Evolutionary conservation across 2,329 filamentous ascomycete genomes (phyloP), one percentile per base, ranked within the genome.

Genomic region (Emmonsiellopsis sp.): DNA sequence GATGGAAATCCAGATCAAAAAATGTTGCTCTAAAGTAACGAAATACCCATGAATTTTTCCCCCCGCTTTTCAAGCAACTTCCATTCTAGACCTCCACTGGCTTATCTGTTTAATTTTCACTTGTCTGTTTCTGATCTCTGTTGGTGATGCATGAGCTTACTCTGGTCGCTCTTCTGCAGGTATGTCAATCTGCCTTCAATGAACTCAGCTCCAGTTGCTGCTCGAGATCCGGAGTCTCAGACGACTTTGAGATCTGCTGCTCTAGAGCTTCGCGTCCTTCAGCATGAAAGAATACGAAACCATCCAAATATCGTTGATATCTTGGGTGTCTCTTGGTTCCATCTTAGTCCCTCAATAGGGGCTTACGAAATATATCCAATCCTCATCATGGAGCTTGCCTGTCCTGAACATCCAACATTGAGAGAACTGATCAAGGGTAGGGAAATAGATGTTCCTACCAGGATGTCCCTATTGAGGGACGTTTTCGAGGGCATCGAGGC

Each of bases 371-470:
- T 50, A 31, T 31, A 50, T 50, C 47, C 47, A 15, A 38, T 50
- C 30, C 32, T 50, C n/a, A 32, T 50, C 34, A 50, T 50, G 47
- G 47, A 50, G 37, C 47, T 50, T 38, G 47, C 47, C 13, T 50
- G 47, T 32, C 47, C 47, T n/a, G 47, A 20, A 7, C 47, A 50
- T 38, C 47, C 47, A 15, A 50, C 47, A 11, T 15, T 50, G 26
- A 38, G 32, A 50, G 47, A 50, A 32, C 26, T 50, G 26, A 38
- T 50, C 37, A 40, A 3, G 37, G 11, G 15, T 40, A 40, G 37
- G 11, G 15, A 40, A 11, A 4, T 40, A 15, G n/a, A 26, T 9
- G 16, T 8, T 9, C 47, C 47, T 31, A 16, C 37, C 26, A 50
- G 15, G 26, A 26, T 50, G n/a, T 20, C 20, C 32, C 34, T 50